A percentile compares a stretch with the other conserved stretches of the same genome.
phyloP scores from a whole-genome alignment of 2,329 filamentous ascomycete genomes.

The Myriosclerotinia curreyana region DNA sequence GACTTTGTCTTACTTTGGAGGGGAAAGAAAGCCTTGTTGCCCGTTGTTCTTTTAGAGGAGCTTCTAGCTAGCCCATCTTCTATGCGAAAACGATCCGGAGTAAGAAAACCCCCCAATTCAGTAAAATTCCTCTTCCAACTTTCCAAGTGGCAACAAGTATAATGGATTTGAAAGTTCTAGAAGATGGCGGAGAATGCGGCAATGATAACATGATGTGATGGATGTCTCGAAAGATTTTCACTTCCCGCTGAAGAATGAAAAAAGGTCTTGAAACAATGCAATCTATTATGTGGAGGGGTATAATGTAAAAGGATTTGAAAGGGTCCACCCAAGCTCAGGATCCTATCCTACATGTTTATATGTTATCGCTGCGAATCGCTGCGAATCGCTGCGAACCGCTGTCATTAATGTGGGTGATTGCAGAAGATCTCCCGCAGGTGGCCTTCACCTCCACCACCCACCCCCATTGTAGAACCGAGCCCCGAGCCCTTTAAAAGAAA shows the following conservation, averaged over 20 bases:
- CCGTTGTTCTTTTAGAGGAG: background rate
- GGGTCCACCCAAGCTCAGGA: conserved; percentile 3
- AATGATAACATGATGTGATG: background rate
- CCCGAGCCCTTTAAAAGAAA: too few relatives aligned
- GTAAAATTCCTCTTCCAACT: too few relatives aligned
- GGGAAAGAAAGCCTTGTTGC: background rate
- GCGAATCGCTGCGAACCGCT: background rate
- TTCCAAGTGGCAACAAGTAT: background rate
- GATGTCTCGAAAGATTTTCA: conserved; percentile 6
- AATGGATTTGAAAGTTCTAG: background rate
- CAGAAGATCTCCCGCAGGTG: conserved; percentile 22
- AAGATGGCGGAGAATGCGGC: conserved; percentile 4
- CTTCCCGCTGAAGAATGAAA: conserved; percentile 2
- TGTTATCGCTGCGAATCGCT: background rate
- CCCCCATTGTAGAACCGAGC: background rate
- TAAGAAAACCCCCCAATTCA: background rate
- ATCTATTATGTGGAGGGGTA: background rate
- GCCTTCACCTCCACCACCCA: background rate
- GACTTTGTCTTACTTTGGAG: conserved; percentile 20
- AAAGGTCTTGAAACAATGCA: background rate
- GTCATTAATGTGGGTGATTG: conserved; percentile 14
- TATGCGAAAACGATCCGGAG: conserved; percentile 5
- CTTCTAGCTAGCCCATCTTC: background rate
- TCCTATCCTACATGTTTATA: too few relatives aligned
- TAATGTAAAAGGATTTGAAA: background rate